These are phyloP conservation scores for Cicer bijugum DNA, from an alignment of 306 rosid species.

Conservation along the genomic window DNA sequence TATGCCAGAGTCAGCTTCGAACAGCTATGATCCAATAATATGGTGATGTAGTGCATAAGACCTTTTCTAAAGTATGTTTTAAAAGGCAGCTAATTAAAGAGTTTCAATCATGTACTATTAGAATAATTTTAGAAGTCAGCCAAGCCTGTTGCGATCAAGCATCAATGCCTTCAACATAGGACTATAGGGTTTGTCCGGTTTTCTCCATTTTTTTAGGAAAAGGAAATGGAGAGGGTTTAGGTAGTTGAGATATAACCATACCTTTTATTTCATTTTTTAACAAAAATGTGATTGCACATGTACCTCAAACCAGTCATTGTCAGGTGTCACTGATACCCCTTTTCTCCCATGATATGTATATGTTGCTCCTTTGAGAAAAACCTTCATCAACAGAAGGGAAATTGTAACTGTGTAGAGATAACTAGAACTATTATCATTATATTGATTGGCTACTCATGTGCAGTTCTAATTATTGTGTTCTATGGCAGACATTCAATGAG, in stretches of 20 bases:
- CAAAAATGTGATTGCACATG: slow-evolving; percentile 28
- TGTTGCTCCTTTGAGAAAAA: slow-evolving; percentile 30
- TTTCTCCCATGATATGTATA: neutral
- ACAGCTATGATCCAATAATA: slow-evolving; percentile 30
- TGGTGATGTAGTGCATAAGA: slow-evolving; percentile 3
- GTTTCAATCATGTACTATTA: neutral
- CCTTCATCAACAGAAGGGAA: slow-evolving; percentile 24
- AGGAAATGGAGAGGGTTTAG: neutral
- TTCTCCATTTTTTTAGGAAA: neutral
- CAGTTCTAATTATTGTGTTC: slow-evolving; percentile 50
- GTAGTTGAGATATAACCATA: neutral
- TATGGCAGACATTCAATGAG: slow-evolving; percentile 84
- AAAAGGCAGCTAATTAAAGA: slow-evolving; percentile 8
- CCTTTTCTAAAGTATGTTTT: slow-evolving; percentile 5
- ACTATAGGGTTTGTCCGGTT: neutral
- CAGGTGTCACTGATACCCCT: neutral
- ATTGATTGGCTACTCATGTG: slow-evolving; percentile 7
- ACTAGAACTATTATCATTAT: slow-evolving; percentile 35
- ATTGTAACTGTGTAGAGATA: slow-evolving; percentile 19
- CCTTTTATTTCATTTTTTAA: neutral
- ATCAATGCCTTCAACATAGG: slow-evolving; percentile 22
- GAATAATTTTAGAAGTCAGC: slow-evolving; percentile 6
- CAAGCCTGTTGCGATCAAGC: slow-evolving; percentile 7
- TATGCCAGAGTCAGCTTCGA: neutral
- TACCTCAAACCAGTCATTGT: slow-evolving; percentile 16